Base-by-base conservation (phyloP, 768 basidiomycete genomes). In the Agaricus subrufescens region DNA sequence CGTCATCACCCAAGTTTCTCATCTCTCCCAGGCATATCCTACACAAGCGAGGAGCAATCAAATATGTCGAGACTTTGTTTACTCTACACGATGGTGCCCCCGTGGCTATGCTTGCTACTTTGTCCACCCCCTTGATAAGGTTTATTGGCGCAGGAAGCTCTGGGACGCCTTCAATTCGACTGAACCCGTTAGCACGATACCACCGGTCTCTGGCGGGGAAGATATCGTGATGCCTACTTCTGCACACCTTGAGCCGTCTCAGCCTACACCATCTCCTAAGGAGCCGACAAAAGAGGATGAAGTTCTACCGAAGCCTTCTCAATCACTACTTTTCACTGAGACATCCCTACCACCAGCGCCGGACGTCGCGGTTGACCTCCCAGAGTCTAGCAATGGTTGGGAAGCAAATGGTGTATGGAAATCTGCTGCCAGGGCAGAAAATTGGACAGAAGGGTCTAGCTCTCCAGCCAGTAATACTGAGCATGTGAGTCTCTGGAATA, bases 31-130 rank as follows among this genome's bases (percentile, higher is more conserved):
- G 72, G 67, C 71, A 7, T 61, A 61, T 43, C 66, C 58, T 6
- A 75, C 73, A 0, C 56, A 47, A 0, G 73, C 70, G 1, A 6
- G 19, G 1, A 49, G 46, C 6, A 53, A 62, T 29, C 67, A 71
- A 34, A 65, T 75, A 5, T 76, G 75, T 57, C 64, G 57, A 19
- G 19, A 19, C 19, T 19, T 19, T 19, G 19, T 19, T 19, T 19
- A 19, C 19, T 19, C 19, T 19, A 19, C 19, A 19, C 19, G 19
- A 19, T 19, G 19, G 19, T 19, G 19, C 19, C 19, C 19, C 19
- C 19, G 19, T 19, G 19, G 19, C 19, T 19, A 19, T 19, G 19
- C 19, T 19, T 19, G 19, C 19, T 19, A 19, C 19, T 19, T 19
- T 19, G 19, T 19, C 19, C 19, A 19, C 19, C 19, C 19, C 19